These are phyloP conservation scores for Serendipita sp. DNA, from an alignment of 768 basidiomycete genomes.

Conservation along the genomic window DNA sequence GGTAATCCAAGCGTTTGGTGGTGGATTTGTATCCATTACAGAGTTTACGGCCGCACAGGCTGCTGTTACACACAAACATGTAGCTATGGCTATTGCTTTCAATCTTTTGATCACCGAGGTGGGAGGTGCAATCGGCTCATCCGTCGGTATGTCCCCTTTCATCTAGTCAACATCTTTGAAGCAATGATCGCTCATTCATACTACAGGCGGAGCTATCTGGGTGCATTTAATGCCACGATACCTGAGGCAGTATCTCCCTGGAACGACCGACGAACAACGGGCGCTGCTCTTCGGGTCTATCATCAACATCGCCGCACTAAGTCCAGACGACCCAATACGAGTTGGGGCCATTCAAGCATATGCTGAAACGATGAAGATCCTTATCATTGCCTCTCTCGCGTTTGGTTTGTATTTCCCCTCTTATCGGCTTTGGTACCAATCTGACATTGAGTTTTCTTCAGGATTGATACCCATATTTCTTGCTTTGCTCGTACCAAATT, in stretches of 20 bases:
- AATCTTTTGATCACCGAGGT: constrained; percentile 55
- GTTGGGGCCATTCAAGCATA: constrained; percentile 16
- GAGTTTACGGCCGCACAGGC: constrained; percentile 50
- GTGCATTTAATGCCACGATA: constrained; percentile 15
- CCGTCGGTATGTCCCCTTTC: constrained; percentile 28
- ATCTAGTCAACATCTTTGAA: too few relatives aligned
- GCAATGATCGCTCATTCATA: too few relatives aligned
- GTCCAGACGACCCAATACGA: constrained; percentile 10
- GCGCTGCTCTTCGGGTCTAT: constrained; percentile 14
- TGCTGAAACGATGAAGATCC: constrained; percentile 17
- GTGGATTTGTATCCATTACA: constrained; percentile 46
- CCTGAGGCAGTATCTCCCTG: constrained; percentile 15
- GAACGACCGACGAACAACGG: constrained; percentile 10
- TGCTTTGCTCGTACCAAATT: constrained; percentile 45
- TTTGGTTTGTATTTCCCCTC: background rate
- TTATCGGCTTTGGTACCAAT: background rate
- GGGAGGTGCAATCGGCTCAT: constrained; percentile 47
- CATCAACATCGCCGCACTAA: background rate
- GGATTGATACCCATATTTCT: constrained; percentile 43
- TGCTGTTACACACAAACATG: constrained; percentile 44
- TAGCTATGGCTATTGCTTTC: constrained; percentile 50
- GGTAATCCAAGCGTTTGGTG: constrained; percentile 57
- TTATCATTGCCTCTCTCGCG: constrained; percentile 8
- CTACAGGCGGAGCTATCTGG: constrained; percentile 11
- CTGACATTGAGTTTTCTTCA: constrained; percentile 34